Base-by-base conservation (phyloP, 305 asterid species). In the Plantago rigida region DNA sequence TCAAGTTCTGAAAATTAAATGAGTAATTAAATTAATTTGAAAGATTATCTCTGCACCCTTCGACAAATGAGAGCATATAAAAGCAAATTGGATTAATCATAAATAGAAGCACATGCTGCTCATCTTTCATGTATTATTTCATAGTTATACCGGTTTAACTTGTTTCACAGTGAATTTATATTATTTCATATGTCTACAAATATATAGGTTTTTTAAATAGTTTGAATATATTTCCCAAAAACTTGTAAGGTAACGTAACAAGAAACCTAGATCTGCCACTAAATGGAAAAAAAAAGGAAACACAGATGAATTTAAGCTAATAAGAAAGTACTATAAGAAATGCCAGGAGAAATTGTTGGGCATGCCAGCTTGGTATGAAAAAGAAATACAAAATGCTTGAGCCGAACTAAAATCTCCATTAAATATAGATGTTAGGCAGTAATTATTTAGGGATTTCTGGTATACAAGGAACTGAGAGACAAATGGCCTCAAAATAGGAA, bases 1-100 rank as follows among this genome's bases (percentile, higher is more conserved):
- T 92, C 96, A 71, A 92, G 98, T 77, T 92, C 98, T 92, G 85
- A 36, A 59, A 63, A 47, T 49, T 55, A 74, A 7, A 53, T n/a
- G 52, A 39, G 68, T 1, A 52, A 47, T 41, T 45, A 29, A 19
- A 44, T 66, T n/a, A 63, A 68, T n/a, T 1, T 53, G 15, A 24
- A 52, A 52, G 39, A 22, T 53, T 13, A 13, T 39, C 42, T 3
- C 45, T 2, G 45, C 45, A 39, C 1, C 17, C 34, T 53, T 53
- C 19, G 19, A 10, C 28, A 12, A 52, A 52, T 28, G 13, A 26
- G 4, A 24, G 57, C 1, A 12, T 39, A 5, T 12, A 24, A 52
- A 24, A 10, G 31, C 17, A 11, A 34, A 28, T 9, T 39, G 13
- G 11, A 39, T 39, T 39, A 26, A 53, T 13, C 34, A 10, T 52